Evolutionary conservation across 176 grass and related monocot species (phyloP).

Genomic region (Eragrostis nindensis): DNA sequence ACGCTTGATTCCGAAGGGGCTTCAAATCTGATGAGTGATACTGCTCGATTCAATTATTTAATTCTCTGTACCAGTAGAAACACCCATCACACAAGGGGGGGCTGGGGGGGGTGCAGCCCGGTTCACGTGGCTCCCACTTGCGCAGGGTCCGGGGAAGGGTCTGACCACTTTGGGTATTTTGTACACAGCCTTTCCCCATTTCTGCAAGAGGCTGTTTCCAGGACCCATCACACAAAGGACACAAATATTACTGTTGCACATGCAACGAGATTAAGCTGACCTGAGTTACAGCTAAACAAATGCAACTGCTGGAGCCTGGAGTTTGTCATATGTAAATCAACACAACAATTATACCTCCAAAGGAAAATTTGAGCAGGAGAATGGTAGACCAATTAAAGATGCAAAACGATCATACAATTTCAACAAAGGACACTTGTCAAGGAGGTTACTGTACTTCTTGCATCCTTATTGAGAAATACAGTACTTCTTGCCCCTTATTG

Average conservation of each 20-base stretch:
- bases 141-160: too few relatives aligned
- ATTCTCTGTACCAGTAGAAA: conserved; percentile 23
- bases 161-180: too few relatives aligned
- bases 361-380: conserved; percentile 39
- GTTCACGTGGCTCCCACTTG: too few relatives aligned
- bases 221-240: conserved; percentile 13
- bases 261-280: conserved; percentile 30
- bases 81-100: too few relatives aligned
- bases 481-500: conserved; percentile 91
- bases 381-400: conserved; percentile 64
- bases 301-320: not conserved
- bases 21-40: conserved; percentile 17
- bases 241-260: conserved; percentile 1
- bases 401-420: conserved; percentile 74
- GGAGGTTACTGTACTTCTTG: conserved; percentile 52
- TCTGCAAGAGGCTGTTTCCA: too few relatives aligned
- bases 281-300: conserved; percentile 24
- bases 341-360: conserved; percentile 32
- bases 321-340: conserved; percentile 27
- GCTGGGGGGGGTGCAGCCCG: too few relatives aligned
- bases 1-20: conserved; percentile 1
- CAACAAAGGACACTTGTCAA: conserved; percentile 73
- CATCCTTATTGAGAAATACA: conserved; percentile 88
- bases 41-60: conserved; percentile 18
- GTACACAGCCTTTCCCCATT: too few relatives aligned